phyloP scores from a whole-genome alignment of 78 protist genomes.

The Isochrysis galbana region DNA sequence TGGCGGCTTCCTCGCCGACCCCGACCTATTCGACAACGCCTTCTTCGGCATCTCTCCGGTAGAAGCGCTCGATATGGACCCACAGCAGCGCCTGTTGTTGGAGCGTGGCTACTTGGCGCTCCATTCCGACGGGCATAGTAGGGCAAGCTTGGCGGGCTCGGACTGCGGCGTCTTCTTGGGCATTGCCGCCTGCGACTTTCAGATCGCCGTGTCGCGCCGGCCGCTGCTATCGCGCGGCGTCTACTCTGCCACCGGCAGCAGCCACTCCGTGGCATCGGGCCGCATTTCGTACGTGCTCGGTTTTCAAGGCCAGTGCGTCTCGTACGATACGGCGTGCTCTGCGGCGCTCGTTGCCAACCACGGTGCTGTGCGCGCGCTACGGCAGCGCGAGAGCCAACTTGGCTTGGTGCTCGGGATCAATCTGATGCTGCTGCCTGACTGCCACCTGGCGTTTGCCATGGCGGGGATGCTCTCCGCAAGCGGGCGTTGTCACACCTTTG shows the following conservation, averaged over 20 bases:
- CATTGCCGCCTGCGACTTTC: not conserved
- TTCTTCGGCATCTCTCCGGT: not conserved
- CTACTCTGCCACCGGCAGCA: not conserved
- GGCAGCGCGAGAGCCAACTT: not conserved
- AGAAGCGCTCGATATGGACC: conserved; percentile 19
- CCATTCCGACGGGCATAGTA: not conserved
- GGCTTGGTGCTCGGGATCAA: not conserved
- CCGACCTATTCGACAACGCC: conserved; percentile 5
- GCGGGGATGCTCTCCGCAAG: conserved; percentile 54
- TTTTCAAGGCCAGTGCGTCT: conserved; percentile 74
- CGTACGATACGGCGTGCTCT: conserved; percentile 89
- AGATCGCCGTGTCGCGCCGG: not conserved
- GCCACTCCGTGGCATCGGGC: conserved; percentile 15
- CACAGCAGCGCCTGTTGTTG: conserved; percentile 26
- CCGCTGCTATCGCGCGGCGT: not conserved
- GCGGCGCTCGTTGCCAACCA: conserved; percentile 75
- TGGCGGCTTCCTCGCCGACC: not conserved
- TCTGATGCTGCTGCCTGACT: not conserved
- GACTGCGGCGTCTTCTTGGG: not conserved
- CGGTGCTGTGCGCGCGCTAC: conserved; percentile 52
- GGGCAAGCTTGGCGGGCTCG: not conserved
- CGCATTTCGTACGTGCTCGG: conserved; percentile 75
- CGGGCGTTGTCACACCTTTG: conserved; percentile 73
- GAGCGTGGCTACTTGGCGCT: conserved; percentile 1
- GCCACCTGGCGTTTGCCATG: not conserved